A percentile compares a stretch with the other conserved stretches of the same genome.
Conservation (phyloP, 495 filamentous ascomycete genomes). For the Umbilicaria muhlenbergii region DNA sequence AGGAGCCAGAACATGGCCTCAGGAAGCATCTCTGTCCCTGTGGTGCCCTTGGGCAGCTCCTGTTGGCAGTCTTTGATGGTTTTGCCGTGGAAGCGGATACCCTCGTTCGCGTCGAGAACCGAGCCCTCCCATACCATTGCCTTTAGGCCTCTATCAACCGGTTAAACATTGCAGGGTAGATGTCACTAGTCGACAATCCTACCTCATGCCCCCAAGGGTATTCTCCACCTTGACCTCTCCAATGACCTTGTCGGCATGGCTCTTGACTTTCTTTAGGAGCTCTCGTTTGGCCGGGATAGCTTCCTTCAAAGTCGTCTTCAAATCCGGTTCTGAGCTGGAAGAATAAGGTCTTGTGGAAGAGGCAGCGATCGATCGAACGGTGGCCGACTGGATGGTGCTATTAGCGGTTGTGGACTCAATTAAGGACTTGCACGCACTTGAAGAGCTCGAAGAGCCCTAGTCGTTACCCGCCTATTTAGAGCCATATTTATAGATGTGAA, state of each 20-base stretch:
- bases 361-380: neutral
- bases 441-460: no score
- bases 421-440: no score
- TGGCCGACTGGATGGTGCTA: no score
- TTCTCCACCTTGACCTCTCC: conserved; percentile 92
- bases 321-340: conserved; percentile 62
- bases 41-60: conserved; percentile 80
- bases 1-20: conserved; percentile 99
- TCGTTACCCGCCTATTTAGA: no score
- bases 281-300: conserved; percentile 86
- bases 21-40: conserved; percentile 96
- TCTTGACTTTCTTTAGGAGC: conserved; percentile 79
- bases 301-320: conserved; percentile 70
- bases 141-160: conserved; percentile 53
- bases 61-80: conserved; percentile 97
- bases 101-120: conserved; percentile 90
- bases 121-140: conserved; percentile 98
- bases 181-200: conserved; percentile 1
- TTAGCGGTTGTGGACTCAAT: no score
- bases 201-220: conserved; percentile 90
- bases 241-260: conserved; percentile 63
- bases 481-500: no score
- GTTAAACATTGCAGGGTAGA: conserved; percentile 6
- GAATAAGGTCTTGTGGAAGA: conserved; percentile 37
- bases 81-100: conserved; percentile 93